A percentile compares a stretch with the other conserved stretches of the same genome.
These are phyloP conservation scores for Auricularia cornea DNA, from an alignment of 768 basidiomycete genomes.

Conservation along the genomic window DNA sequence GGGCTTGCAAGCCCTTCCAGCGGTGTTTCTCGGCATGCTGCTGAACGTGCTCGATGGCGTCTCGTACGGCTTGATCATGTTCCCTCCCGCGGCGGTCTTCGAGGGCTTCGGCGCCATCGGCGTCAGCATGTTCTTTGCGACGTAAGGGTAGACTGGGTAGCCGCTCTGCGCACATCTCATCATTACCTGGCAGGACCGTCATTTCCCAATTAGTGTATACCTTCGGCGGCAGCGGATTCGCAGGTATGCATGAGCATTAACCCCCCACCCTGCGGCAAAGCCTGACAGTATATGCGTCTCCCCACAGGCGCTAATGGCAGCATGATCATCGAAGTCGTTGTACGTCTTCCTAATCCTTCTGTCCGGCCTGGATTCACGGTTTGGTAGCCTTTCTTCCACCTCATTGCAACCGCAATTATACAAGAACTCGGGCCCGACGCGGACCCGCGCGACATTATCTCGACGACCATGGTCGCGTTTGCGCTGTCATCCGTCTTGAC, in stretches of 20 bases:
- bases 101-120: conserved; percentile 75
- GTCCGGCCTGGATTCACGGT: no score
- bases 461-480: conserved; percentile 86
- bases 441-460: conserved; percentile 63
- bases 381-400: conserved; percentile 98
- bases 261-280: no score
- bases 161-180: conserved; percentile 18
- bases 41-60: conserved; percentile 92
- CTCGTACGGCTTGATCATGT: conserved; percentile 95
- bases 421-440: conserved; percentile 55
- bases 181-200: conserved; percentile 41
- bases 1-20: conserved; percentile 46
- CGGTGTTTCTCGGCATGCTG: conserved; percentile 74
- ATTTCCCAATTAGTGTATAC: conserved; percentile 80
- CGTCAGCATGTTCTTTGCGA: conserved; percentile 92
- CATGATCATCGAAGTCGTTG: conserved; percentile 99
- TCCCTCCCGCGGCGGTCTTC: conserved; percentile 79
- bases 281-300: no score
- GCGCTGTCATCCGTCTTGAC: conserved; percentile 83
- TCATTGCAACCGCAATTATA: conserved; percentile 73
- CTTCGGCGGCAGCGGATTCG: conserved; percentile 80
- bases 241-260: conserved; percentile 34
- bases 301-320: conserved; percentile 60
- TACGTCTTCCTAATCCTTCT: no score
- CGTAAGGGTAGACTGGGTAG: no score